Percentiles rank a stretch among this genome's conserved stretches.
These are phyloP conservation scores for Blastobotrys raffinosifermentans DNA, from an alignment of 1,139 yeast genomes.

Conservation along the genomic window DNA sequence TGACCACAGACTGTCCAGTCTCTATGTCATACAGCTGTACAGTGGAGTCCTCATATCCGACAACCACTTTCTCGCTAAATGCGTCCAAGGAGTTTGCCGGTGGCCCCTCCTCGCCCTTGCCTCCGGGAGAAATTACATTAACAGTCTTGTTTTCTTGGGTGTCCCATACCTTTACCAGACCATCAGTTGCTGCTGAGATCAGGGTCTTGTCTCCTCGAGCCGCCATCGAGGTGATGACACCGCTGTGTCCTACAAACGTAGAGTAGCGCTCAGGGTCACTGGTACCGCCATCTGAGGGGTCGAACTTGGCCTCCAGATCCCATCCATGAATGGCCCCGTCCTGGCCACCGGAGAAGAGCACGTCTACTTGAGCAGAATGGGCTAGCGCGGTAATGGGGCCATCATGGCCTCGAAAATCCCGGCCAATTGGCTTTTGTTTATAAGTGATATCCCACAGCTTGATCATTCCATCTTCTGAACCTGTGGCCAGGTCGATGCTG, in stretches of 20 bases:
- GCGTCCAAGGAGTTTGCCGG: slow-evolving; percentile 16
- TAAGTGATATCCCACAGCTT: slow-evolving; percentile 18
- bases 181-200: slow-evolving; percentile 26
- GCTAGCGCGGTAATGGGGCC: slow-evolving; percentile 20
- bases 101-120: not conserved
- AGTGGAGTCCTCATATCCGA: slow-evolving; percentile 25
- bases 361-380: slow-evolving; percentile 16
- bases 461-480: slow-evolving; percentile 22
- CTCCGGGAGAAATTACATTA: not conserved
- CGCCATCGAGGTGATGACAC: not conserved
- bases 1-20: slow-evolving; percentile 19
- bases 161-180: slow-evolving; percentile 25
- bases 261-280: not conserved
- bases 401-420: slow-evolving; percentile 17
- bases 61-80: slow-evolving; percentile 17
- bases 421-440: not conserved
- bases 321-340: slow-evolving; percentile 20
- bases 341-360: slow-evolving; percentile 22
- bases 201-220: not conserved
- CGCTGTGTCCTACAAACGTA: not conserved
- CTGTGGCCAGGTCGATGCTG: slow-evolving; percentile 14
- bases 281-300: not conserved
- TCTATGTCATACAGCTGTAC: slow-evolving; percentile 25
- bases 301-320: slow-evolving; percentile 8
- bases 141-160: not conserved